These are phyloP conservation scores for Pseudotulostoma volvatum DNA, from an alignment of 495 filamentous ascomycete species.

Conservation along the genomic window DNA sequence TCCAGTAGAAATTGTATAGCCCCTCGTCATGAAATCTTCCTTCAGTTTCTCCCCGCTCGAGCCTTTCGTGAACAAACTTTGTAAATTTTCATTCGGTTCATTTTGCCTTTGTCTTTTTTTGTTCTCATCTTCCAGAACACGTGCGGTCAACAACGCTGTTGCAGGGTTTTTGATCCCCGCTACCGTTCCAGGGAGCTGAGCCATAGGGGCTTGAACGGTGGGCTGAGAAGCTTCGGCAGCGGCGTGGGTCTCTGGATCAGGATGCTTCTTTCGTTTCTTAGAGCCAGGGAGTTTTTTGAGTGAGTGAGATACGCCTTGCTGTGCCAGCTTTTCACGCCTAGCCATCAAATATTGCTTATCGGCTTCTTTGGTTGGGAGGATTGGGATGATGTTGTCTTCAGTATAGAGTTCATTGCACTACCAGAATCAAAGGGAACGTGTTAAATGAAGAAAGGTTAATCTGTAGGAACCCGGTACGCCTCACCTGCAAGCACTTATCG, in stretches of 20 bases:
- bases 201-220: conserved; percentile 1
- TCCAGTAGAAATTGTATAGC: conserved; percentile 55
- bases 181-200: conserved; percentile 15
- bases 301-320: conserved; percentile 63
- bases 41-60: conserved; percentile 30
- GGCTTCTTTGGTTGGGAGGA: conserved; percentile 51
- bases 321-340: conserved; percentile 48
- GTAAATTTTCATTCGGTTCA: conserved; percentile 47
- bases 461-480: too few species aligned
- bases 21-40: conserved; percentile 64
- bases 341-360: conserved; percentile 53
- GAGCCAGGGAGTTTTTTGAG: conserved; percentile 61
- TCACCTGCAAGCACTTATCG: conserved; percentile 43
- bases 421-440: too few species aligned
- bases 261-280: conserved; percentile 55
- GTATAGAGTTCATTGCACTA: conserved; percentile 66
- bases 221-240: background rate
- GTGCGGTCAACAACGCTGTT: conserved; percentile 69
- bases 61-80: conserved; percentile 48
- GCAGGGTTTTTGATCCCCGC: conserved; percentile 68
- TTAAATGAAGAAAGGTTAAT: too few species aligned
- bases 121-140: conserved; percentile 72
- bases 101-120: conserved; percentile 64
- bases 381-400: conserved; percentile 62
- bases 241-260: conserved; percentile 13